Evolutionary conservation across 495 filamentous ascomycete genomes (phyloP), one percentile per base, ranked within the genome.

Genomic region (Penicillium soppii): DNA sequence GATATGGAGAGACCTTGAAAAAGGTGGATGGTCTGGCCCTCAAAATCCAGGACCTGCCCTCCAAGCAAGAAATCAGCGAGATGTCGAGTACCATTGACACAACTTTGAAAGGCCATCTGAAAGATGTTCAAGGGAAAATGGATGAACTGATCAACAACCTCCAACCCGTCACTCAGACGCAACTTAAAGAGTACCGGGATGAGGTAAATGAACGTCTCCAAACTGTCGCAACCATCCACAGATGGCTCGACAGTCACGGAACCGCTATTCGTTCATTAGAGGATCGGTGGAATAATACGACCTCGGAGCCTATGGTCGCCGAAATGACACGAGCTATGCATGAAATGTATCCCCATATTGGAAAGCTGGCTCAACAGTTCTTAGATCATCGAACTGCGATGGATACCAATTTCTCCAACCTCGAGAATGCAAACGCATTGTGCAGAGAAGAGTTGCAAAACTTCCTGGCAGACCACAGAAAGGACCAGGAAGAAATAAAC

Each of bases 221-320:
- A 5, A 12, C 29, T 19, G 15, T 37, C 5, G 19, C 3, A 22
- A 32, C 17, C 6, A 35, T 2, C 26, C 13, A 46, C 17, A 12
- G 12, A 4, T 8, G 22, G 26, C 13, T 53, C 61, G 12, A 58
- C 43, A 20, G 20, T 71, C 7, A 52, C 27, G 8, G 39, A 56
- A 27, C n/a, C 23, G 66, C 48, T 8, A 30, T 74, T n/a, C 61
- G 62, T 26, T 76, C 73, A 6, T 45, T 76, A 22, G 73, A 75
- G 54, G 30, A 22, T 2, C 64, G 74, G 23, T 76, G 70, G 36
- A 62, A 57, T 38, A 67, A 54, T 40, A 58, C 75, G 26, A 65
- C 60, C 47, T 68, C 67, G 0, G 67, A 65, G 16, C 30, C 52
- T 2, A 36, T 74, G n/a, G 58, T 66, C 21, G 65, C 60, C 27